Conservation (phyloP, 106 monocot genomes). For the Alisma plantagoaquatica region DNA sequence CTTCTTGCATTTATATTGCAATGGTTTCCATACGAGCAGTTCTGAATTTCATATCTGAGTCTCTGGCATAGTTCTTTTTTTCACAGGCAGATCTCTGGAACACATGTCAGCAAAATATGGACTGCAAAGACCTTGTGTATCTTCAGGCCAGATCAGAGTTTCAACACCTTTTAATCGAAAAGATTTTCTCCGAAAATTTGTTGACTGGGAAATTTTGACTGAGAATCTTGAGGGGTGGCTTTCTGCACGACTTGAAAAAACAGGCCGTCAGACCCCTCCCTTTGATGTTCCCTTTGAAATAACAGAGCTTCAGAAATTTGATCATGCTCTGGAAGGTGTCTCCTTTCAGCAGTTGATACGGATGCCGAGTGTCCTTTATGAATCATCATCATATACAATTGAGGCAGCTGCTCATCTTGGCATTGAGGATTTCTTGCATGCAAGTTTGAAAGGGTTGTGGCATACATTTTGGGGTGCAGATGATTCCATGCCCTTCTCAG, state of each 20-base stretch:
- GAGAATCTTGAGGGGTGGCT: conserved; percentile 76
- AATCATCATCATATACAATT: conserved; percentile 73
- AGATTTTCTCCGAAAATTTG: conserved; percentile 79
- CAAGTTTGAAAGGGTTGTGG: conserved; percentile 89
- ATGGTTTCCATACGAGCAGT: too few relatives aligned
- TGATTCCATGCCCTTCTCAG: conserved; percentile 57
- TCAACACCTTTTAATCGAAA: conserved; percentile 59
- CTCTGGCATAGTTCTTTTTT: too few relatives aligned
- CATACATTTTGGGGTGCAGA: conserved; percentile 83
- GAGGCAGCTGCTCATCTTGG: conserved; percentile 88
- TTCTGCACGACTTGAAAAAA: conserved; percentile 39
- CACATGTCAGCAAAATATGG: conserved; percentile 34
- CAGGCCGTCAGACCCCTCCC: conserved; percentile 30
- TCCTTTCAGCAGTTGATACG: conserved; percentile 86
- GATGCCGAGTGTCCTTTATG: conserved; percentile 88
- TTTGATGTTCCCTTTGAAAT: conserved; percentile 84
- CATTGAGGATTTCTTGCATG: conserved; percentile 91
- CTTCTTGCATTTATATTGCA: too few relatives aligned
- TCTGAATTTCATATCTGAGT: too few relatives aligned
- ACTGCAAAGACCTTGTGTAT: conserved; percentile 42
- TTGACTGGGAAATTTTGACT: conserved; percentile 77
- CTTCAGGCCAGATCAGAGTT: conserved; percentile 30
- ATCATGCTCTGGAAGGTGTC: conserved; percentile 85
- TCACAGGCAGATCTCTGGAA: conserved; percentile 66
- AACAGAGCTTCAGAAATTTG: conserved; percentile 77